Percentiles rank a stretch among this genome's conserved stretches.
phyloP scores from a whole-genome alignment of 2,329 filamentous ascomycete species.

The Trichophyton verrucosum region DNA sequence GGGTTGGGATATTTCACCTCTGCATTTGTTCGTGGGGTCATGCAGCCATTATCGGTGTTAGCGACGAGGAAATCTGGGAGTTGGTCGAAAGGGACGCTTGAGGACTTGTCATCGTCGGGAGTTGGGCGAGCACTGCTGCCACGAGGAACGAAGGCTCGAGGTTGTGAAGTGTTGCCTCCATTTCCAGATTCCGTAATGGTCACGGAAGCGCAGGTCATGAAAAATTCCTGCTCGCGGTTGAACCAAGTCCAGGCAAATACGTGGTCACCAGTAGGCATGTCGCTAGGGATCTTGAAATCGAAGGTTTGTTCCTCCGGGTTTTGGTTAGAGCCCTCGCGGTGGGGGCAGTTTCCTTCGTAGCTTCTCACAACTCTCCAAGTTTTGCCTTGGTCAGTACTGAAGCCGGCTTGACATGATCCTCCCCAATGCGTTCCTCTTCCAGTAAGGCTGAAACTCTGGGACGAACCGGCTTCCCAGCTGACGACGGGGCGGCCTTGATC shows the following conservation, averaged over 20 bases:
- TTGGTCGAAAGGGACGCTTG: constrained; percentile 13
- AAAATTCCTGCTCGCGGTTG: constrained; percentile 37
- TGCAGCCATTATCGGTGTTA: constrained; percentile 21
- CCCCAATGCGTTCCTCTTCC: constrained; percentile 34
- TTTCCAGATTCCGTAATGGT: constrained; percentile 22
- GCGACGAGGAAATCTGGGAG: constrained; percentile 21
- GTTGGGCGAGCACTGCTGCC: background rate
- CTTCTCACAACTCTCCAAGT: constrained; percentile 35
- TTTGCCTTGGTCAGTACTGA: constrained; percentile 32
- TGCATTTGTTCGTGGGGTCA: constrained; percentile 23
- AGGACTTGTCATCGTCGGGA: constrained; percentile 16
- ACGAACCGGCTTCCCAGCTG: constrained; percentile 33
- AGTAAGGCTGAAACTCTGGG: constrained; percentile 26
- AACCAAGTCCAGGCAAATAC: constrained; percentile 38
- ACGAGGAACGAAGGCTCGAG: background rate
- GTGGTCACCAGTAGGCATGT: constrained; percentile 30
- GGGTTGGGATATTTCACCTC: constrained; percentile 35
- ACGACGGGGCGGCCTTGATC: constrained; percentile 32
- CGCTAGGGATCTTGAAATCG: constrained; percentile 33
- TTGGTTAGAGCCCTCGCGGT: constrained; percentile 24
- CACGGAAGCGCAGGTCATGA: constrained; percentile 36
- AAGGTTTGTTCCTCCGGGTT: constrained; percentile 33
- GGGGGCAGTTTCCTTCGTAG: constrained; percentile 38
- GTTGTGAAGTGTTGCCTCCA: background rate
- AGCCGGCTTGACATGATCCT: constrained; percentile 37